Percentiles rank a stretch among this genome's conserved stretches.
Evolutionary conservation across 345 rosid genomes (phyloP).

Genomic region (Eucalyptus sp.): DNA sequence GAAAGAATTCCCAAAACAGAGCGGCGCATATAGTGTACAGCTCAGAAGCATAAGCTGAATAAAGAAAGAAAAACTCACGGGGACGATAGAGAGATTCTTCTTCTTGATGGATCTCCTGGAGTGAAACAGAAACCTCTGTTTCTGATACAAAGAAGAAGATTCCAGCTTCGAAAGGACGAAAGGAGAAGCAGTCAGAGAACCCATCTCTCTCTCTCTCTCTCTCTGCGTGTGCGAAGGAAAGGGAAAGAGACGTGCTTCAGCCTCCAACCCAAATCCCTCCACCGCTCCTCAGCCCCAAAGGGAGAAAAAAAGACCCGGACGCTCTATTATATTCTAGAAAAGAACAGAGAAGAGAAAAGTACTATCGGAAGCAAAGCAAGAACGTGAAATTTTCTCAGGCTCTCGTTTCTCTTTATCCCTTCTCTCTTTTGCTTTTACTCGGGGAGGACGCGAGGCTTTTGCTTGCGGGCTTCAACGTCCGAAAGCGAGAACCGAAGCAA

Average conservation of each 20-base stretch:
- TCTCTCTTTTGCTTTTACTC: not conserved
- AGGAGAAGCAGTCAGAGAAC: slow-evolving; percentile 23
- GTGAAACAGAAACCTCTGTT: slow-evolving; percentile 21
- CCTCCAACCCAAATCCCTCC: not conserved
- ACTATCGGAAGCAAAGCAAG: not conserved
- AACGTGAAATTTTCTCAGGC: not conserved
- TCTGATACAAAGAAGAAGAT: slow-evolving; percentile 16
- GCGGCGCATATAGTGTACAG: not conserved
- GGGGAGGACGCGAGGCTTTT: not conserved
- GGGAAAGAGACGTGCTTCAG: not conserved
- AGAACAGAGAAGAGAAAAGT: not conserved
- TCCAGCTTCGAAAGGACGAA: slow-evolving; percentile 31
- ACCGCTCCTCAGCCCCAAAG: not conserved
- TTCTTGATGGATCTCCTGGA: slow-evolving; percentile 26
- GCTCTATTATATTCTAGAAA: not conserved
- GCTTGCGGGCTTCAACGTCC: not conserved
- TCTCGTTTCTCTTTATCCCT: not conserved
- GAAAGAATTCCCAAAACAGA: not conserved
- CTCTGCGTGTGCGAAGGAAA: not conserved
- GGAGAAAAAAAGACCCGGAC: not conserved
- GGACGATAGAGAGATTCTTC: slow-evolving; percentile 26
- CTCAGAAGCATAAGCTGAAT: not conserved
- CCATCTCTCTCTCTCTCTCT: slow-evolving; percentile 16
- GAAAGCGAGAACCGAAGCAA: not conserved
- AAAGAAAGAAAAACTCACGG: slow-evolving; percentile 27